phyloP scores from a whole-genome alignment of 2,329 filamentous ascomycete genomes.

The Penicillium hesseltinei region DNA sequence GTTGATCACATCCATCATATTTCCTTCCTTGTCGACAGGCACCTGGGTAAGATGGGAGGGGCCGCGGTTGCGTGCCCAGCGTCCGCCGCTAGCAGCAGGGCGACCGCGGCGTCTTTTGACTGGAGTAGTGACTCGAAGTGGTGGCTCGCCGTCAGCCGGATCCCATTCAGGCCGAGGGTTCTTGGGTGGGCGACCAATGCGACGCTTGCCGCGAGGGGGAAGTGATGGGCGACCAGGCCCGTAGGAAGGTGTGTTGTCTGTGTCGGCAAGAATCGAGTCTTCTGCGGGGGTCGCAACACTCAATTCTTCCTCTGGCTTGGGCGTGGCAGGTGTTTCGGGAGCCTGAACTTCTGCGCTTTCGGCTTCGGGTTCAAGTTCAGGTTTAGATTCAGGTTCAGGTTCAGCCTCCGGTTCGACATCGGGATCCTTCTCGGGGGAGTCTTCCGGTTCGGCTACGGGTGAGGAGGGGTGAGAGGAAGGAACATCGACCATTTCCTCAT shows the following conservation, averaged over 20 bases:
- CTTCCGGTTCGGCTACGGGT: slow-evolving; percentile 19
- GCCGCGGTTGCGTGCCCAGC: slow-evolving; percentile 72
- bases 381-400: slow-evolving; percentile 23
- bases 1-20: slow-evolving; percentile 81
- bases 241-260: slow-evolving; percentile 54
- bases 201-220: slow-evolving; percentile 62
- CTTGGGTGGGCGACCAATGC: slow-evolving; percentile 82
- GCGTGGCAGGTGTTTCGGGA: slow-evolving; percentile 12
- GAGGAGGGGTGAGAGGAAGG: slow-evolving; percentile 22
- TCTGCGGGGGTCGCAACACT: slow-evolving; percentile 34
- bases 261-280: slow-evolving; percentile 45
- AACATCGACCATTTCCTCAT: slow-evolving; percentile 41
- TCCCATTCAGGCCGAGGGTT: slow-evolving; percentile 80
- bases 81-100: slow-evolving; percentile 54
- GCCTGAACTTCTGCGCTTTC: slow-evolving; percentile 29
- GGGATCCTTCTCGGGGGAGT: slow-evolving; percentile 24
- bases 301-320: slow-evolving; percentile 48
- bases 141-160: slow-evolving; percentile 46
- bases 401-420: slow-evolving; percentile 19
- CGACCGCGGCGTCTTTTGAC: slow-evolving; percentile 58
- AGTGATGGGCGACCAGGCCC: slow-evolving; percentile 51
- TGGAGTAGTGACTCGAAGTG: slow-evolving; percentile 51
- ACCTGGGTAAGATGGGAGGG: slow-evolving; percentile 77
- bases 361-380: slow-evolving; percentile 39
- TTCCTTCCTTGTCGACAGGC: slow-evolving; percentile 90